Percentiles rank a stretch among this genome's conserved stretches.
Conservation (phyloP, 306 rosid species). For the Casuarina cunninghamiana region DNA sequence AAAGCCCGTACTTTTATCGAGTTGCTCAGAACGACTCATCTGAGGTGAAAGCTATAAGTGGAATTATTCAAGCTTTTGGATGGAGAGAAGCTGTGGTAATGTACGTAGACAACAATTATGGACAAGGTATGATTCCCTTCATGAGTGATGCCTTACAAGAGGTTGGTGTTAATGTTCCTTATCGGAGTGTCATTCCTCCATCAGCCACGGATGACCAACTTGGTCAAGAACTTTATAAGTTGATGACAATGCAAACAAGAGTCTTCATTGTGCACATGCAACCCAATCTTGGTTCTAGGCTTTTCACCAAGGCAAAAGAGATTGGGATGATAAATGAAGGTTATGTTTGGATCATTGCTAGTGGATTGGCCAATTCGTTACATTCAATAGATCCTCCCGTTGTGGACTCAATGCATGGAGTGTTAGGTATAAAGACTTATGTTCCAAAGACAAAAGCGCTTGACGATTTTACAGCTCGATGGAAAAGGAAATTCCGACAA, state of each 20-base stretch:
- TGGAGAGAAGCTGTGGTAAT: conserved; percentile 42
- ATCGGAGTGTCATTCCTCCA: conserved; percentile 24
- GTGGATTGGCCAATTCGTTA: conserved; percentile 5
- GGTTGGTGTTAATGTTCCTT: conserved; percentile 19
- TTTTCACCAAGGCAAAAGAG: conserved; percentile 35
- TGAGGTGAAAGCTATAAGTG: conserved; percentile 35
- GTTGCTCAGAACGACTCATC: conserved; percentile 22
- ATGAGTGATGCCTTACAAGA: conserved; percentile 29
- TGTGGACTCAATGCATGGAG: conserved; percentile 28
- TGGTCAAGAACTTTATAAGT: conserved; percentile 28
- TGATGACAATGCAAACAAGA: conserved; percentile 32
- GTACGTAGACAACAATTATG: conserved; percentile 20
- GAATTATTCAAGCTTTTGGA: conserved; percentile 29
- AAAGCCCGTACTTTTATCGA: conserved; percentile 32
- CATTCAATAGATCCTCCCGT: not conserved
- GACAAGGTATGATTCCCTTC: conserved; percentile 27
- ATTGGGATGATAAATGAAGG: conserved; percentile 47
- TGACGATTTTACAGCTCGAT: conserved; percentile 33
- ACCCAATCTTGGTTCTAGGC: not conserved
- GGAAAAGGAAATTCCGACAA: conserved; percentile 39
- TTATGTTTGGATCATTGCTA: conserved; percentile 47
- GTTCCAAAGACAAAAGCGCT: conserved; percentile 34
- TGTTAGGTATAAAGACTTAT: conserved; percentile 44
- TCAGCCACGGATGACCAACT: conserved; percentile 24
- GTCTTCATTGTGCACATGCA: conserved; percentile 39